A percentile compares a stretch with the other conserved stretches of the same genome.
phyloP scores from a whole-genome alignment of 164 flowering plant species.

The Chimonanthus salicifolius region DNA sequence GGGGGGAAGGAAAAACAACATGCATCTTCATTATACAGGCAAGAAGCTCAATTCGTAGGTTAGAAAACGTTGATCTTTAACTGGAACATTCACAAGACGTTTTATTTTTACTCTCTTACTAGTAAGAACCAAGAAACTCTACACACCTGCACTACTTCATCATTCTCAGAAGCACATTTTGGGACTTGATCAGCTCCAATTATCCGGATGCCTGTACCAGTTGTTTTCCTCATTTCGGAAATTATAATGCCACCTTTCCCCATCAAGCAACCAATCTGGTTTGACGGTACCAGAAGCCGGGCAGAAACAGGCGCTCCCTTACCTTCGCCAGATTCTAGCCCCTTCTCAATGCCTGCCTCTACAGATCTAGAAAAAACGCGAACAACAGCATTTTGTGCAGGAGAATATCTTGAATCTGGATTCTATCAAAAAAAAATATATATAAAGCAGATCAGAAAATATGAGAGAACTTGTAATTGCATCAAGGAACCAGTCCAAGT shows the following conservation, averaged over 20 bases:
- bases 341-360: slow-evolving; percentile 40
- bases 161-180: slow-evolving; percentile 28
- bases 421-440: slow-evolving; percentile 22
- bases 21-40: no score
- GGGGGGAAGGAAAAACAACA: no score
- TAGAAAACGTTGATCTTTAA: no score
- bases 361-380: slow-evolving; percentile 47
- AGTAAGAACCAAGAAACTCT: background rate
- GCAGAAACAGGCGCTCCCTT: slow-evolving; percentile 42
- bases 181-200: slow-evolving; percentile 39
- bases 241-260: slow-evolving; percentile 59
- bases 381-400: slow-evolving; percentile 62
- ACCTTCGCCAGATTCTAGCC: slow-evolving; percentile 36
- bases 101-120: no score
- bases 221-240: slow-evolving; percentile 49
- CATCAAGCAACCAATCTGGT: slow-evolving; percentile 47
- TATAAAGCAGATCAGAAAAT: no score
- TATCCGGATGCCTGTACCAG: slow-evolving; percentile 52
- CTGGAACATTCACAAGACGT: no score
- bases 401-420: slow-evolving; percentile 38
- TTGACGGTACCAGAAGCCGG: slow-evolving; percentile 55
- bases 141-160: slow-evolving; percentile 54
- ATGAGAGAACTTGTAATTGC: no score
- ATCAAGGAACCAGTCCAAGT: no score
- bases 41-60: no score